Evolutionary conservation across 345 rosid species (phyloP), one percentile per base, ranked within the genome.

Genomic region (Boechera divaricarpa): DNA sequence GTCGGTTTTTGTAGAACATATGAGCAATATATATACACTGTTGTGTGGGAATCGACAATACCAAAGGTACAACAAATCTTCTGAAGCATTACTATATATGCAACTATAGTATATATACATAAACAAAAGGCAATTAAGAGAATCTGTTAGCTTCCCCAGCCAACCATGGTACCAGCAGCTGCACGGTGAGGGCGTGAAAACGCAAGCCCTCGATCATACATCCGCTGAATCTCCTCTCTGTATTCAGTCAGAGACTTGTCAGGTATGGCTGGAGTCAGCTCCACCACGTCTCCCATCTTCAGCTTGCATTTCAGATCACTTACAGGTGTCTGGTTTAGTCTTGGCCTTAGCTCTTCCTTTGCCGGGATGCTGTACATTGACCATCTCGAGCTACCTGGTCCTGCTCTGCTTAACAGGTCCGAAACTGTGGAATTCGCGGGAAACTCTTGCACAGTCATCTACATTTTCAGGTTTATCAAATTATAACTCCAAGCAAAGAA

Each of bases 361-460:
- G 84, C 71, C 1, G 96, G 90, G 69, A 86, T 86, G 53, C 94
- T 80, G 67, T 92, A 87, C 3, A 82, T 80, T 2, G 91, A 84
- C 88, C 96, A 86, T 76, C 87, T 86, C 4, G 86, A 80, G 83
- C 87, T 87, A 12, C 85, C 91, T 51, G 86, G 84, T 16, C 98
- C 96, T 29, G 83, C 84, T 77, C 90, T 85, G 62, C 87, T 90
- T 70, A 92, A 77, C 78, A 95, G 77, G 79, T 91, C 89, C 84
- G 85, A 88, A 61, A 95, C 69, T 1, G 96, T 86, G 4, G 92
- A 89, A 72, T 81, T 83, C 36, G 89, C 84, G 4, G 94, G 91
- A 64, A 95, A 77, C 82, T 95, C 98, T 83, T 92, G 97, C 72
- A 95, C 97, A 0, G 97, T 86, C 98, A 95, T 95, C 99, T 95